A percentile compares a stretch with the other conserved stretches of the same genome.
These are phyloP conservation scores for Wickerhamomyces mucosus DNA, from an alignment of 805 yeast genomes.

Conservation along the genomic window DNA sequence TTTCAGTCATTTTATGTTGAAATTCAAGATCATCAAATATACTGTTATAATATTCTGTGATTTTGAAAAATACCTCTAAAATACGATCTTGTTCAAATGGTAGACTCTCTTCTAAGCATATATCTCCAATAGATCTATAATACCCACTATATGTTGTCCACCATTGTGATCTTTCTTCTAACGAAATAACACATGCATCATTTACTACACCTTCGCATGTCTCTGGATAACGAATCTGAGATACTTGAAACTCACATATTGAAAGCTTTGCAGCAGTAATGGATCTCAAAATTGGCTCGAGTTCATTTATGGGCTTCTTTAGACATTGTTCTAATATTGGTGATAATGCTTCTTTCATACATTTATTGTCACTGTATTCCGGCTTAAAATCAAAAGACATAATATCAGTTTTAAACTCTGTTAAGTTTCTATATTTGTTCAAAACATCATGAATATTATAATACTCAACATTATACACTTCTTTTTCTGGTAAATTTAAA, in stretches of 20 bases:
- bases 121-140: constrained; percentile 40
- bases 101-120: constrained; percentile 43
- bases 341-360: constrained; percentile 32
- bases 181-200: constrained; percentile 28
- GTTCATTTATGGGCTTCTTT: constrained; percentile 30
- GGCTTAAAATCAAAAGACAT: constrained; percentile 5
- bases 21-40: constrained; percentile 13
- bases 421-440: constrained; percentile 9
- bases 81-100: constrained; percentile 46
- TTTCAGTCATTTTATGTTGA: constrained; percentile 10
- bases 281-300: constrained; percentile 23
- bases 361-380: constrained; percentile 14
- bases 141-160: constrained; percentile 72
- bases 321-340: constrained; percentile 33
- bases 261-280: constrained; percentile 39
- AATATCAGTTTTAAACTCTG: constrained; percentile 5
- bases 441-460: constrained; percentile 16
- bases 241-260: constrained; percentile 44
- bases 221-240: constrained; percentile 26
- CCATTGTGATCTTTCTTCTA: constrained; percentile 44
- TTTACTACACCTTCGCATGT: constrained; percentile 17
- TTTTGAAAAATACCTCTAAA: constrained; percentile 34
- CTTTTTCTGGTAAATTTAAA: background rate
- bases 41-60: constrained; percentile 27
- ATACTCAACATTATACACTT: background rate